phyloP scores from a whole-genome alignment of 148 eudicot species.

The Persicaria maculosa region DNA sequence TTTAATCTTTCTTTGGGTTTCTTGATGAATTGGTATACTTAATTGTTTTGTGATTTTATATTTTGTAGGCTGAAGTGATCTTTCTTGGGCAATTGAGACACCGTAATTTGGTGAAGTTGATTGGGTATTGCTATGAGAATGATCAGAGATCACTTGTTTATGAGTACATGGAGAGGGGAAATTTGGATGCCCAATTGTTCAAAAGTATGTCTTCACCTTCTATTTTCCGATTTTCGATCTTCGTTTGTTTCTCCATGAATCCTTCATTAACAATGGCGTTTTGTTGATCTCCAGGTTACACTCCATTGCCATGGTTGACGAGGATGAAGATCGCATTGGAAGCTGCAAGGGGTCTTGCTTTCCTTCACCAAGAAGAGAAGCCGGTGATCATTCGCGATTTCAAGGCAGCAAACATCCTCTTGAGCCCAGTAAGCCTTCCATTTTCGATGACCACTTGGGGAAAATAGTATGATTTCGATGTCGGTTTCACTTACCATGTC shows the following conservation, averaged over 20 bases:
- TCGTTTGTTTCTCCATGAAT: too few species aligned
- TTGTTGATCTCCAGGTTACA: background rate
- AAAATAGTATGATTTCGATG: too few species aligned
- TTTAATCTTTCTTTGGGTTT: background rate
- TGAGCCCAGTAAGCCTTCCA: conserved; percentile 47
- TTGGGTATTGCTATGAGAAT: conserved; percentile 81
- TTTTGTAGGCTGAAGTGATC: conserved; percentile 61
- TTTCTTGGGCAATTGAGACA: conserved; percentile 79
- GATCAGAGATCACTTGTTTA: conserved; percentile 75
- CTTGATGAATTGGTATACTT: background rate
- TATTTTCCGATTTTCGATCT: background rate
- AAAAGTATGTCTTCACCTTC: conserved; percentile 32
- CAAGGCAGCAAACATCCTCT: conserved; percentile 38
- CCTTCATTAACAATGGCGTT: background rate
- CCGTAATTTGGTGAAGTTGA: conserved; percentile 68
- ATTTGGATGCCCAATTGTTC: conserved; percentile 60
- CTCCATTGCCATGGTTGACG: conserved; percentile 33
- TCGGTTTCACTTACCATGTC: too few species aligned
- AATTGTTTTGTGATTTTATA: background rate
- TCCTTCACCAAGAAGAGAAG: conserved; percentile 29
- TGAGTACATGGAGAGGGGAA: conserved; percentile 71
- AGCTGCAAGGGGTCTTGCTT: conserved; percentile 33
- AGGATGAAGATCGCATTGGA: conserved; percentile 34
- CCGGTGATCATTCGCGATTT: conserved; percentile 40
- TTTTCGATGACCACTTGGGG: too few species aligned